phyloP scores from a whole-genome alignment of 1,284 basidiomycete genomes.

The Cerioporus squamosus region DNA sequence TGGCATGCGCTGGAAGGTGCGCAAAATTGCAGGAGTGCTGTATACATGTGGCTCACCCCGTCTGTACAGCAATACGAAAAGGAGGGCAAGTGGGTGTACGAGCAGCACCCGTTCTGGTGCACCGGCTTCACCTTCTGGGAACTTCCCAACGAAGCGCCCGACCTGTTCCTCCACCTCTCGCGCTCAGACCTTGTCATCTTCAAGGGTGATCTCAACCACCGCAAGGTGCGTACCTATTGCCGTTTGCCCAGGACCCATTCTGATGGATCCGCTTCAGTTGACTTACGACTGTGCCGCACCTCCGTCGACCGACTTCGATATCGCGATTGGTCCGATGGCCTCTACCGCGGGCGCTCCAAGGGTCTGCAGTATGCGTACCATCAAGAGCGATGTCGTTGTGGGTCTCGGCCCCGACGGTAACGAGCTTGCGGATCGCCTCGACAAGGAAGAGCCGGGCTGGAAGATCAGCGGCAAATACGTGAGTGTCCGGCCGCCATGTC shows the following conservation, averaged over 20 bases:
- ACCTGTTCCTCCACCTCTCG: constrained; percentile 92
- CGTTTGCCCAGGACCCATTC: background rate
- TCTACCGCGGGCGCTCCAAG: constrained; percentile 89
- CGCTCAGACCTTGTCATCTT: constrained; percentile 93
- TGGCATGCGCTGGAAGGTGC: constrained; percentile 90
- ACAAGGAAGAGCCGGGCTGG: constrained; percentile 92
- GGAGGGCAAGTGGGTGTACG: constrained; percentile 94
- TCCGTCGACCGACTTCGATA: constrained; percentile 86
- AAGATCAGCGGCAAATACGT: constrained; percentile 97
- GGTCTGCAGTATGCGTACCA: constrained; percentile 83
- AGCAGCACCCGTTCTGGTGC: constrained; percentile 97
- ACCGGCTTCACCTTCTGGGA: constrained; percentile 97
- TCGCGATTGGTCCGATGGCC: constrained; percentile 94
- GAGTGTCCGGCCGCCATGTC: constrained; percentile 36
- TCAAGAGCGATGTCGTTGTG: constrained; percentile 87
- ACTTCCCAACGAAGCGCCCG: constrained; percentile 86
- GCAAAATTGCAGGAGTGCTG: background rate
- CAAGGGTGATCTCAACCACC: constrained; percentile 90
- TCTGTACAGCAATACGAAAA: constrained; percentile 81
- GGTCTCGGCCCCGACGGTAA: constrained; percentile 73
- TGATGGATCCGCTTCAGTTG: constrained; percentile 41
- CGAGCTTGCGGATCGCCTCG: constrained; percentile 78
- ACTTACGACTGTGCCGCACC: constrained; percentile 95
- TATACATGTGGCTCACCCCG: background rate
- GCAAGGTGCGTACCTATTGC: constrained; percentile 30